Evolutionary conservation across 1,284 basidiomycete genomes (phyloP).

Genomic region (Leccinum subrobustum): DNA sequence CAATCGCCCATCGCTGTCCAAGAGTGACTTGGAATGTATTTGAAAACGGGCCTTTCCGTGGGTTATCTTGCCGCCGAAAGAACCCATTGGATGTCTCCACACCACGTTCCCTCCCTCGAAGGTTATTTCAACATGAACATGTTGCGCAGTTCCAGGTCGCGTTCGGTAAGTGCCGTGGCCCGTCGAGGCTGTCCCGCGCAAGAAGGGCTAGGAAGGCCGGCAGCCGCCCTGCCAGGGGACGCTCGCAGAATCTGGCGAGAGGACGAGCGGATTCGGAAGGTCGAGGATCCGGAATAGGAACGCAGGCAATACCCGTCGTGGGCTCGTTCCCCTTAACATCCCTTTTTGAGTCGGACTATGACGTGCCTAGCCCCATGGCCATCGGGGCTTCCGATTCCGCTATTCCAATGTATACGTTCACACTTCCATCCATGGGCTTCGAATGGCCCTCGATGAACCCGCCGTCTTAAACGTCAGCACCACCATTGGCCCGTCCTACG

Average conservation of each 20-base stretch:
- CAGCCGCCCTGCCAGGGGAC: constrained; percentile 5
- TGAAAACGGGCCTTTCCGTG: constrained; percentile 22
- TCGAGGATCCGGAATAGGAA: constrained; percentile 12
- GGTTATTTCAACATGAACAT: constrained; percentile 26
- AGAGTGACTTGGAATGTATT: constrained; percentile 13
- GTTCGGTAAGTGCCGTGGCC: constrained; percentile 26
- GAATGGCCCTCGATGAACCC: constrained; percentile 21
- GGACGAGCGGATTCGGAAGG: constrained; percentile 21
- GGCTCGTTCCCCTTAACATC: constrained; percentile 13
- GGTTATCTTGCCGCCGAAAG: constrained; percentile 24
- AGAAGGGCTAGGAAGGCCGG: constrained; percentile 3
- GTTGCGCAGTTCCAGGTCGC: neutral
- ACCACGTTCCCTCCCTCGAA: constrained; percentile 34
- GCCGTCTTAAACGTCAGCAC: constrained; percentile 11
- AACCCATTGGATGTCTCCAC: constrained; percentile 25
- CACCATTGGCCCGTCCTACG: constrained; percentile 2
- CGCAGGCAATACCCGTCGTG: constrained; percentile 7
- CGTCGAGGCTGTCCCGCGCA: constrained; percentile 17
- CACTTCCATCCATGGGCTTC: constrained; percentile 21
- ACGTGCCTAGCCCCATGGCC: constrained; percentile 29
- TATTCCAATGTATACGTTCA: constrained; percentile 12
- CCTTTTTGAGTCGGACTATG: constrained; percentile 20
- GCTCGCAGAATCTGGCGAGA: constrained; percentile 13
- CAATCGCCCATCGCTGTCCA: constrained; percentile 1
- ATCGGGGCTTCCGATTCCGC: constrained; percentile 33